Evolutionary conservation across 1,284 basidiomycete species (phyloP).

Genomic region (Apiotrichum montevideense): DNA sequence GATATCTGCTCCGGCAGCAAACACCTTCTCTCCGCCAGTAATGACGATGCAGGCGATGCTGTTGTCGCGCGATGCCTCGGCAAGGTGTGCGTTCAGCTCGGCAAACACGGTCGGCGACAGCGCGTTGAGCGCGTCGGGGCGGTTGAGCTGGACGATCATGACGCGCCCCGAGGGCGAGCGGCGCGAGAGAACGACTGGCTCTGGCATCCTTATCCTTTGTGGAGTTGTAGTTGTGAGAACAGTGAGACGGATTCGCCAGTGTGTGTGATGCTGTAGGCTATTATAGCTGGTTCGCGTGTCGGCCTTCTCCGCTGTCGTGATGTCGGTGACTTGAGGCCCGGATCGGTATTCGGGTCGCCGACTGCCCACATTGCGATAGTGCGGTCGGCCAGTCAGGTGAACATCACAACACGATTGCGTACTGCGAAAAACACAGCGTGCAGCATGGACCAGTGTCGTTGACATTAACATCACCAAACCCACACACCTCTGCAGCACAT

Average conservation of each 20-base stretch:
- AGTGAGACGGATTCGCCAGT: slow-evolving; percentile 7
- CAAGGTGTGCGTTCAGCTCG: slow-evolving; percentile 69
- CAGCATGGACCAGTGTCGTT: too few relatives aligned
- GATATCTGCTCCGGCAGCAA: slow-evolving; percentile 66
- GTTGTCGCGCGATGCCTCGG: slow-evolving; percentile 64
- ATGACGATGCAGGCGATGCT: slow-evolving; percentile 76
- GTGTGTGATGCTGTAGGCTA: too few relatives aligned
- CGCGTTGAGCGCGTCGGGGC: slow-evolving; percentile 92
- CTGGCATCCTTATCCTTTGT: slow-evolving; percentile 15
- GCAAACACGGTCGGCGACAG: slow-evolving; percentile 69
- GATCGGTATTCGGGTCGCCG: too few relatives aligned
- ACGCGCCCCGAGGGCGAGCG: slow-evolving; percentile 52
- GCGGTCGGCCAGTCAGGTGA: too few relatives aligned
- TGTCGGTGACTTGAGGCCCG: too few relatives aligned
- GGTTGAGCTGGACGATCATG: slow-evolving; percentile 82
- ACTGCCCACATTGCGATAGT: too few relatives aligned
- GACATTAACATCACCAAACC: too few relatives aligned
- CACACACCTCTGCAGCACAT: too few relatives aligned
- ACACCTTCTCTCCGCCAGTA: slow-evolving; percentile 88
- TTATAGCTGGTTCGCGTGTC: too few relatives aligned
- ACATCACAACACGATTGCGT: too few relatives aligned
- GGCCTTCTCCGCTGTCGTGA: too few relatives aligned
- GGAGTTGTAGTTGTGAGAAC: slow-evolving; percentile 1
- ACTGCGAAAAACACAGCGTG: too few relatives aligned
- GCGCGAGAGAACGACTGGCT: slow-evolving; percentile 27